These are phyloP conservation scores for Knoxia roxburghii DNA, from an alignment of 257 asterid species.

Conservation along the genomic window DNA sequence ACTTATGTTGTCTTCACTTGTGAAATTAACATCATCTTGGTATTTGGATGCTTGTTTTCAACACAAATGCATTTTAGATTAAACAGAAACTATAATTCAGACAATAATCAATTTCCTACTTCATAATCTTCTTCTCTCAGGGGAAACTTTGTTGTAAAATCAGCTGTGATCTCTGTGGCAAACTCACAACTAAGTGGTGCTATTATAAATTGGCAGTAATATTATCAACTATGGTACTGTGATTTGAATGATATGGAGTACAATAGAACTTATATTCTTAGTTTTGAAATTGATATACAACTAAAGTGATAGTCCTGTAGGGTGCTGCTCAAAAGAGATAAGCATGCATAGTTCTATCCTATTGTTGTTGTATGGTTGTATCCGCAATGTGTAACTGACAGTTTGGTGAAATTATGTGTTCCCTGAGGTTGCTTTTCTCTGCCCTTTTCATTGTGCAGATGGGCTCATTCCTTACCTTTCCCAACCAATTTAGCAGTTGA, in stretches of 20 bases:
- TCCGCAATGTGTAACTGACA: background rate
- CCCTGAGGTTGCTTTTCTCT: background rate
- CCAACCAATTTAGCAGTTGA: slow-evolving; percentile 60
- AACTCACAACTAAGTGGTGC: background rate
- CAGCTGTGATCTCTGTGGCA: background rate
- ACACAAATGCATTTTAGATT: too few species aligned
- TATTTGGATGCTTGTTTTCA: background rate
- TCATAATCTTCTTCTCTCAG: background rate
- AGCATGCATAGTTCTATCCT: background rate
- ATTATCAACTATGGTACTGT: background rate
- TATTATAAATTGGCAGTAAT: background rate
- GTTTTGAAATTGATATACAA: background rate
- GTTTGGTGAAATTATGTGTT: background rate
- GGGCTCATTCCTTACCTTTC: slow-evolving; percentile 54
- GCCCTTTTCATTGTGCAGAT: slow-evolving; percentile 29
- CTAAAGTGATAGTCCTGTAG: background rate
- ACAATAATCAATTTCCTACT: background rate
- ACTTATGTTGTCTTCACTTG: background rate
- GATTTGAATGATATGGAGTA: background rate
- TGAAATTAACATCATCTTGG: background rate
- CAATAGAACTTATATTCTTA: background rate
- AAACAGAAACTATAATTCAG: background rate
- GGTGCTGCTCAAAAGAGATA: background rate
- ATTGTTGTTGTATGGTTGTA: background rate
- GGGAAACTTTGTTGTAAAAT: background rate